These are phyloP conservation scores for Ogataea salicorniae DNA, from an alignment of 805 yeast genomes.

Conservation along the genomic window DNA sequence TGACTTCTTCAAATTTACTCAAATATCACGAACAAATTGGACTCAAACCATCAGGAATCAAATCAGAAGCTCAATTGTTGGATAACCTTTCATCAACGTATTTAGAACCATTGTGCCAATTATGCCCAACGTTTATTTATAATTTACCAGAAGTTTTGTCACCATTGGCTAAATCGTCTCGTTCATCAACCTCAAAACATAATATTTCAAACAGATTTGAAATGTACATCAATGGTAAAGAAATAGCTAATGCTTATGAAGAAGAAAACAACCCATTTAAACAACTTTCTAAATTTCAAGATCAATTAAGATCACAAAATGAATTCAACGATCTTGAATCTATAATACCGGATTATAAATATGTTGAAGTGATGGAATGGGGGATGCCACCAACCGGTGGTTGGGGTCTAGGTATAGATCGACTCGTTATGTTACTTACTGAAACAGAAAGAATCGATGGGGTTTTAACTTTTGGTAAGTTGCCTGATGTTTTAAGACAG, in stretches of 20 bases:
- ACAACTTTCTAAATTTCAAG: conserved; percentile 58
- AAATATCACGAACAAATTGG: conserved; percentile 36
- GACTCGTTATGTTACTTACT: conserved; percentile 76
- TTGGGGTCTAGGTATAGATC: conserved; percentile 92
- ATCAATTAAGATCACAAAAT: conserved; percentile 48
- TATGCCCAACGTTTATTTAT: conserved; percentile 63
- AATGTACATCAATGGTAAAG: conserved; percentile 72
- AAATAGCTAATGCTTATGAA: conserved; percentile 89
- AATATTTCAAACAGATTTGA: conserved; percentile 72
- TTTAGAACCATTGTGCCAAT: conserved; percentile 58
- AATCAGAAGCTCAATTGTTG: conserved; percentile 54
- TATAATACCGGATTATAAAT: conserved; percentile 65
- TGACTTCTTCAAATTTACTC: conserved; percentile 37
- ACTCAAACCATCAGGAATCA: conserved; percentile 31
- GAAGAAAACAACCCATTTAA: conserved; percentile 86
- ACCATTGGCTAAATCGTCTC: conserved; percentile 75
- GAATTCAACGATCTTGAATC: conserved; percentile 55
- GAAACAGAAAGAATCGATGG: conserved; percentile 63
- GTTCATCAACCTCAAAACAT: conserved; percentile 25
- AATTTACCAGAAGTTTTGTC: conserved; percentile 84
- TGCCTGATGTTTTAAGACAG: conserved; percentile 65
- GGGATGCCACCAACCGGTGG: conserved; percentile 99
- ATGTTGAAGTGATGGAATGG: conserved; percentile 75
- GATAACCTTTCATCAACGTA: conserved; percentile 57
- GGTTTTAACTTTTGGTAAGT: conserved; percentile 69